Evolutionary conservation across 371 early-diverging fungal species (phyloP), one percentile per base, ranked within the genome.

Genomic region (Coemansia sp.): DNA sequence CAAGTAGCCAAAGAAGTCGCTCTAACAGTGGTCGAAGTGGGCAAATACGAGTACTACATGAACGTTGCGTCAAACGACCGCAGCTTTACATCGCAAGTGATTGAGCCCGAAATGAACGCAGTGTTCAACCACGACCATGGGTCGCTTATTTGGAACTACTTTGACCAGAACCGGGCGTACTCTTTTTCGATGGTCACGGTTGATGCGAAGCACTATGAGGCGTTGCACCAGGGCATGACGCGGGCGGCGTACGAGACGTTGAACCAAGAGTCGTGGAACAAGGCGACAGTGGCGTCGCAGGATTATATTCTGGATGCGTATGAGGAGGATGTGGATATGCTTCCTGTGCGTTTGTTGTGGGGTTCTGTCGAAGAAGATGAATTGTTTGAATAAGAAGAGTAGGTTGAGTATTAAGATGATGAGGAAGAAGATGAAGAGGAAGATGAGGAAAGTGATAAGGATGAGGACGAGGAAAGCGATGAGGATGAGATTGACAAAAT

Each of bases 41-140:
- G 52, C 16, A 64, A 68, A 59, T 85, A 59, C 69, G 61, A 62
- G 7, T 87, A 85, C 80, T 84, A 82, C 83, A 81, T 91, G 64
- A 71, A 82, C 58, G 80, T 91, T 18, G 68, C 71, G n/a, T 75
- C 82, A 21, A 69, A 73, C 26, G 73, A 68, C 16, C 74, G 71
- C 53, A 70, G 72, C 48, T 82, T 81, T 37, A 75, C 90, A 21
- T 77, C 84, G 23, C 93, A 94, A 75, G 79, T 80, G 26, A 53
- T 94, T 14, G 86, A 89, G 57, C 81, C 84, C 23, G 77, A 80
- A 28, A 92, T 93, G 91, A 89, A 89, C 62, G 87, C 89, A 1
- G 83, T 88, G 25, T 92, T 92, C 77, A 90, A 84, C 75, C 67
- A 75, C 37, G 84, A 84, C 59, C 73, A 82, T 52, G 61, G 50